Percentiles rank a stretch among this genome's conserved stretches.
Evolutionary conservation across 2,329 filamentous ascomycete species (phyloP).

Genomic region (Pseudovirgaria hyperparasitica): DNA sequence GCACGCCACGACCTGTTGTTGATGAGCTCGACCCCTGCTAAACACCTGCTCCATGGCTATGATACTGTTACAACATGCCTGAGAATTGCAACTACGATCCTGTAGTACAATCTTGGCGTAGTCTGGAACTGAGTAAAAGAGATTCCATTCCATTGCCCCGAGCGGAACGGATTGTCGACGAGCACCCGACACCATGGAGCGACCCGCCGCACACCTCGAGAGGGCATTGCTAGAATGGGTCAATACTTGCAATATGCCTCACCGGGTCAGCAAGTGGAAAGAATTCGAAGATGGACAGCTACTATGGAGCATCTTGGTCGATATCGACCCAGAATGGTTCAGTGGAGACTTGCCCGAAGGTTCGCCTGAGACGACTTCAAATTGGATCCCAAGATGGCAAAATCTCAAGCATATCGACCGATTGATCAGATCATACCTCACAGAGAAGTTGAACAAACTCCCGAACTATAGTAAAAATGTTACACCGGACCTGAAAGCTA

Average conservation of each 20-base stretch:
- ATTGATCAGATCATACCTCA: slow-evolving; percentile 34
- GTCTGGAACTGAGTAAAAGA: too few species aligned
- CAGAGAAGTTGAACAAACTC: slow-evolving; percentile 30
- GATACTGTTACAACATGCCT: too few species aligned
- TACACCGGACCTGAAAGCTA: slow-evolving; percentile 35
- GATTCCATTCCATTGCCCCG: too few species aligned
- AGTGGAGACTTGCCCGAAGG: slow-evolving; percentile 31
- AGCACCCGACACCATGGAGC: too few species aligned
- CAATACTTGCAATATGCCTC: slow-evolving; percentile 29
- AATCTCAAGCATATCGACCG: slow-evolving; percentile 39
- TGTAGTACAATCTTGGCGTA: too few species aligned
- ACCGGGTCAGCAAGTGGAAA: slow-evolving; percentile 24
- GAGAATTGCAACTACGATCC: too few species aligned
- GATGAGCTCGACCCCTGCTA: too few species aligned
- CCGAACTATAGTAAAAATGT: slow-evolving; percentile 25
- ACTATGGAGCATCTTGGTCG: slow-evolving; percentile 35
- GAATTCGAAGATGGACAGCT: slow-evolving; percentile 34
- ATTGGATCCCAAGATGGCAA: slow-evolving; percentile 41
- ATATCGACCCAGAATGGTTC: slow-evolving; percentile 37
- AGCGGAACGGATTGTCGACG: too few species aligned
- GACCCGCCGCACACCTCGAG: slow-evolving; percentile 19
- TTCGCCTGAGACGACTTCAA: slow-evolving; percentile 29
- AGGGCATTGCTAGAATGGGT: slow-evolving; percentile 23
- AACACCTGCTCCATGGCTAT: too few species aligned
- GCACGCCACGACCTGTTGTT: too few species aligned